Evolutionary conservation across 2,329 filamentous ascomycete genomes (phyloP), one percentile per base, ranked within the genome.

Genomic region (Emericellopsis atlantica): DNA sequence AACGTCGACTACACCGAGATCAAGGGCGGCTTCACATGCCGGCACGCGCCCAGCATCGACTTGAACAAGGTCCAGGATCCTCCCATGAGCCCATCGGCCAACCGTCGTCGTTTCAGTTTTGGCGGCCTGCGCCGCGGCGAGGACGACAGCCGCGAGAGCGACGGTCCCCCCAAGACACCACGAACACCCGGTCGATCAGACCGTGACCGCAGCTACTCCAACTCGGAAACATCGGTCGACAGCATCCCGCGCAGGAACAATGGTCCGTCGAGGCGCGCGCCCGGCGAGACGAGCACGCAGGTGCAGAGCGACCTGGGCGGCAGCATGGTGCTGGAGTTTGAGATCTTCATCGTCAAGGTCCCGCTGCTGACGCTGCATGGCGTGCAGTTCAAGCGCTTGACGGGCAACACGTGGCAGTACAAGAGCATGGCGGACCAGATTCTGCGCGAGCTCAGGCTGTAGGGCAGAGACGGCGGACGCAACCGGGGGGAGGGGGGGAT

Each of bases 361-460:
- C 92, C 92, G 11, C 67, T 98, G 40, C 78, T 98, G 45, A 88
- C 84, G 34, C 65, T 98, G 43, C 90, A 98, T 55, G 92, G 92
- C 38, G 89, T 98, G 46, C 92, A 96, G 59, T 98, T 98, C 69
- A 98, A 98, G 72, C 88, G 92, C 57, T 81, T 96, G 50, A 78
- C 85, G 43, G 90, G 92, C 31, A 90, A 93, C 44, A 96, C 92
- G 44, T 96, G 90, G 89, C 89, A 95, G 61, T 98, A 94, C 66
- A 95, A 95, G 69, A 90, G 86, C 55, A 93, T 96, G 88, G 92
- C 92, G 31, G 89, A 95, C 61, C 88, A 88, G 52, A 95, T 98
- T 53, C 68, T 98, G 50, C 79, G 83, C 55, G 88, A 92, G 58
- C 65, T 98, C 50, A 79, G 80, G 55, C 72, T 96, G 47, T 95